Base-by-base conservation (phyloP, 208 protist genomes). In the Trypanosoma caninum region DNA sequence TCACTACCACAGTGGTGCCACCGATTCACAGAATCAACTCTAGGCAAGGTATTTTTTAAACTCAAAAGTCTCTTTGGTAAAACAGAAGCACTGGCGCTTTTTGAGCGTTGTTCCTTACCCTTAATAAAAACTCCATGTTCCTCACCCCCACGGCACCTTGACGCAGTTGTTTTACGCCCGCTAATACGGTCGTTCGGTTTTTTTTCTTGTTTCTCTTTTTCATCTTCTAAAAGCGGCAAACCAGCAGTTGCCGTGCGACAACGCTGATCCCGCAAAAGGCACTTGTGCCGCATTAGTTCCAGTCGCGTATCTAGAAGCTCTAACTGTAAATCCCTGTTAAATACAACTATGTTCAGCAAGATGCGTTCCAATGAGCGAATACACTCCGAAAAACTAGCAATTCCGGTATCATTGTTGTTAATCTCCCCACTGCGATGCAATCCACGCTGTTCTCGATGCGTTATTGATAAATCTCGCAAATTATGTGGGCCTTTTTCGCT, bases 261-360 rank as follows among this genome's bases (percentile, higher is more conserved):
- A 16, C 28, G 48, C n/a, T 4, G 14, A n/a, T 47, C 16, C 27
- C 48, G 46, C 27, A 40, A 28, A 30, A 38, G 25, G n/a, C 65
- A 58, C 40, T 60, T 72, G 22, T 30, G 60, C 42, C 28, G 9
- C 41, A 23, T 37, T 22, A 72, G 34, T 34, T 72, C 65, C 1
- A 38, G 22, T 37, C 57, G 56, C 20, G 57, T 65, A 11, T 65
- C 51, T 37, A 56, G 30, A 30, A 72, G 57, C 27, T 72, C 58
- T 23, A 60, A 28, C 37, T 72, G 51, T 44, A 72, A 30, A 25
- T 72, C 57, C 44, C 50, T 50, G 41, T 72, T 72, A 16, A 72
- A 18, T 27, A 42, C 57, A 22, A 52, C 13, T 51, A 72, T 54
- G 51, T 65, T 56, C 5, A 72, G 57, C 40, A 65, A 10, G 33